Evolutionary conservation across 75 land plant genomes (phyloP).

Genomic region (Adiantum capillusveneris): DNA sequence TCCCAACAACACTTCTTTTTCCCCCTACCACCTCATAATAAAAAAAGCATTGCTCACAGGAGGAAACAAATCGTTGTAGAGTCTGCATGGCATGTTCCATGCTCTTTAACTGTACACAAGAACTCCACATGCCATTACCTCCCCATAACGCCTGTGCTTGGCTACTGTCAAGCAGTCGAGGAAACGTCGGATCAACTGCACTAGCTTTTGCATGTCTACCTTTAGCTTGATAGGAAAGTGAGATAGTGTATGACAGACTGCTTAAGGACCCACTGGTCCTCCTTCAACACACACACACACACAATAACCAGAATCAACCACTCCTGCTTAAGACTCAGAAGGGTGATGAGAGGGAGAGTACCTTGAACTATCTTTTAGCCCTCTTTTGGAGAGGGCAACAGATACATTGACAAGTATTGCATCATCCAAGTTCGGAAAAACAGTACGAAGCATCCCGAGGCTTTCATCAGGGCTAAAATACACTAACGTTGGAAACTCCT

Average conservation of each 20-base stretch:
- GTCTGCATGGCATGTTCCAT: background rate
- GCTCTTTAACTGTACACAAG: background rate
- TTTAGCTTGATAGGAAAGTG: background rate
- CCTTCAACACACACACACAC: too few relatives aligned
- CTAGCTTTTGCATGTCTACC: background rate
- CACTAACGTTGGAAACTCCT: too few relatives aligned
- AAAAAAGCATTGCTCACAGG: background rate
- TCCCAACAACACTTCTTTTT: background rate
- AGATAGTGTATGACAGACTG: background rate
- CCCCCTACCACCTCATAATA: background rate
- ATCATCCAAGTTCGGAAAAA: too few relatives aligned
- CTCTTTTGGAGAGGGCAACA: too few relatives aligned
- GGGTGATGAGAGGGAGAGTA: too few relatives aligned
- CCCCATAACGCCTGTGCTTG: background rate
- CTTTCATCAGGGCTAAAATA: too few relatives aligned
- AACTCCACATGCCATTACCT: background rate
- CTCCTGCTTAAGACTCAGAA: too few relatives aligned
- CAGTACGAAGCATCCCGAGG: too few relatives aligned
- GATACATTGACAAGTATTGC: too few relatives aligned
- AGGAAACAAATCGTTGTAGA: background rate
- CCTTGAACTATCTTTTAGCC: too few relatives aligned
- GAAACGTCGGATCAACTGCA: background rate
- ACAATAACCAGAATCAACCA: too few relatives aligned
- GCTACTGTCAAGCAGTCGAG: background rate
- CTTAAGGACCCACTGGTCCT: too few relatives aligned